Evolutionary conservation across 2,329 filamentous ascomycete genomes (phyloP).

Genomic region (Diaporthe caulivora): DNA sequence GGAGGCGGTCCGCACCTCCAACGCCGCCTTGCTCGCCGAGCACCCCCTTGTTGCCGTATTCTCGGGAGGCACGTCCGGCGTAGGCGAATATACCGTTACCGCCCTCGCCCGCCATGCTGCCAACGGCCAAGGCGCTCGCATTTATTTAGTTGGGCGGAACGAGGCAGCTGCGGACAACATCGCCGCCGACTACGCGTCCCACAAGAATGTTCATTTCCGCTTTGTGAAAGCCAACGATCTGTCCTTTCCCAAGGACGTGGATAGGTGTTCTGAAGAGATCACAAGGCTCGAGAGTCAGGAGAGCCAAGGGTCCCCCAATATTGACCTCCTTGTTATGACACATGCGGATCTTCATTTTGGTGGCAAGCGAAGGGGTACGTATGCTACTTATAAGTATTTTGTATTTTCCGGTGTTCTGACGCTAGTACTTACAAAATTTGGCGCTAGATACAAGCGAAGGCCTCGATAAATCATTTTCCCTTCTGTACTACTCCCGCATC

Average conservation of each 20-base stretch:
- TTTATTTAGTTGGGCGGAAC: not conserved
- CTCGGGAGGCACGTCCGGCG: not conserved
- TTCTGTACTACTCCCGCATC: not conserved
- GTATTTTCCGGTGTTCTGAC: too few relatives aligned
- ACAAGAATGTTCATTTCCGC: not conserved
- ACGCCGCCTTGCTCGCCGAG: not conserved
- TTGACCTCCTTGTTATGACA: slow-evolving; percentile 6
- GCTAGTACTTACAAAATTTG: not conserved
- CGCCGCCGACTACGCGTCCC: not conserved
- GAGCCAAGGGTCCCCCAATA: not conserved
- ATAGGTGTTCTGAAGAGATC: slow-evolving; percentile 1
- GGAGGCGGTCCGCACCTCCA: not conserved
- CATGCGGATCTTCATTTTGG: not conserved
- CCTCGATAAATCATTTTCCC: not conserved
- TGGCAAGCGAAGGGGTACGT: not conserved
- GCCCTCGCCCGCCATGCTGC: slow-evolving; percentile 1
- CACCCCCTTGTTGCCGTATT: slow-evolving; percentile 1
- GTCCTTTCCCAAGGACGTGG: not conserved
- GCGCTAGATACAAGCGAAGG: not conserved
- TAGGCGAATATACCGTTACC: not conserved
- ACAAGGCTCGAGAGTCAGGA: not conserved
- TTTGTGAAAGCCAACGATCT: not conserved
- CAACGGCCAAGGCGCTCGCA: not conserved
- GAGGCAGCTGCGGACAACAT: not conserved
- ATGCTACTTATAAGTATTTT: too few relatives aligned